Evolutionary conservation across 2,329 filamentous ascomycete species (phyloP).

Genomic region (Colletotrichum karsti): DNA sequence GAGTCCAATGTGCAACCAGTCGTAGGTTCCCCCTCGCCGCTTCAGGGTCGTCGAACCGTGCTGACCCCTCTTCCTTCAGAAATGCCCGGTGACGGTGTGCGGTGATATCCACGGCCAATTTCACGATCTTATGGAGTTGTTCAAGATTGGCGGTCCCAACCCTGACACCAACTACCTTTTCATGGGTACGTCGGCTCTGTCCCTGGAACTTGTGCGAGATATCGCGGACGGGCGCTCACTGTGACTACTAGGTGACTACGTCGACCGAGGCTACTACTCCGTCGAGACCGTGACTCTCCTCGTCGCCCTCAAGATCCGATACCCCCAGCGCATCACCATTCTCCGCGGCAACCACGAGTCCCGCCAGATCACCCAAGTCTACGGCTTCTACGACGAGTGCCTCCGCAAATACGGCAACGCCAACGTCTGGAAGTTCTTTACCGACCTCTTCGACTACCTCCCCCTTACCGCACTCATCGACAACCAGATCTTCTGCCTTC

Average conservation of each 20-base stretch:
- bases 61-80: constrained; percentile 60
- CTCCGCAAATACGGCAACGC: constrained; percentile 98
- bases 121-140: constrained; percentile 98
- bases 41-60: constrained; percentile 26
- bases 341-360: constrained; percentile 99
- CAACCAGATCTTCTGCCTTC: constrained; percentile 98
- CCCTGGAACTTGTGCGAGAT: background rate
- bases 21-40: constrained; percentile 62
- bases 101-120: constrained; percentile 99
- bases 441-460: constrained; percentile 98
- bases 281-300: constrained; percentile 98
- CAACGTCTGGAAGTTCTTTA: constrained; percentile 99
- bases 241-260: constrained; percentile 80
- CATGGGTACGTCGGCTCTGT: constrained; percentile 79
- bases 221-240: constrained; percentile 29
- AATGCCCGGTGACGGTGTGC: constrained; percentile 98
- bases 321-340: constrained; percentile 97
- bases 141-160: constrained; percentile 98
- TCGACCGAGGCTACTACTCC: constrained; percentile 98
- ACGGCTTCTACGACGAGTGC: constrained; percentile 99
- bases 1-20: constrained; percentile 99
- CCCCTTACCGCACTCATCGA: constrained; percentile 97
- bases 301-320: constrained; percentile 96
- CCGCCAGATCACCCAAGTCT: constrained; percentile 98
- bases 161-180: constrained; percentile 99